A percentile compares a stretch with the other conserved stretches of the same genome.
phyloP scores from a whole-genome alignment of 352 stramenopile species.

The Pythium scleroteichum region DNA sequence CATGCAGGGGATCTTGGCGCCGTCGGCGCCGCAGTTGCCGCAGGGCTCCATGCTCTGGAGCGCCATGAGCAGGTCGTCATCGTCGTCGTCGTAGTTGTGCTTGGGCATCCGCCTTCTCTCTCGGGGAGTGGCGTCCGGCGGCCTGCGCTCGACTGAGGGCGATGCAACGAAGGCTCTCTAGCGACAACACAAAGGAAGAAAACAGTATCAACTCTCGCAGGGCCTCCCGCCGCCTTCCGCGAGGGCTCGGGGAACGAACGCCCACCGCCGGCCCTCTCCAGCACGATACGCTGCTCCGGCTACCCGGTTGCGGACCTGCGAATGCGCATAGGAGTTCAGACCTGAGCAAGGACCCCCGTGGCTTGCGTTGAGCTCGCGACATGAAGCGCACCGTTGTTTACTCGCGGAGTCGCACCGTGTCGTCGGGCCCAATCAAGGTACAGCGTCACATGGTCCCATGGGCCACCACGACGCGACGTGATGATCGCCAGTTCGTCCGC shows the following conservation, averaged over 20 bases:
- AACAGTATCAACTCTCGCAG: conserved; percentile 24
- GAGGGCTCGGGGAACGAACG: conserved; percentile 20
- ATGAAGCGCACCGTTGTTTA: conserved; percentile 10
- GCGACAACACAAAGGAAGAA: conserved; percentile 29
- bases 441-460: too few relatives aligned
- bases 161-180: conserved; percentile 25
- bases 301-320: conserved; percentile 1
- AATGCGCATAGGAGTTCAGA: conserved; percentile 8
- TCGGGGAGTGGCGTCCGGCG: neutral
- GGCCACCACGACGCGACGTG: too few relatives aligned
- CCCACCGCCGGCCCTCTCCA: conserved; percentile 4
- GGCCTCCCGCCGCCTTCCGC: neutral
- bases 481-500: too few relatives aligned
- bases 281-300: conserved; percentile 5
- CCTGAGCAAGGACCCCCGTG: too few relatives aligned
- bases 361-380: neutral
- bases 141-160: too few relatives aligned
- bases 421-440: too few relatives aligned
- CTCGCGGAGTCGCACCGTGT: neutral
- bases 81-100: conserved; percentile 84
- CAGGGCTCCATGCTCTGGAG: conserved; percentile 87
- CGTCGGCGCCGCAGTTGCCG: conserved; percentile 77
- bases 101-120: conserved; percentile 36
- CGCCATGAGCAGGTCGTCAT: conserved; percentile 85
- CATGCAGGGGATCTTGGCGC: conserved; percentile 87